Evolutionary conservation across 768 basidiomycete species (phyloP).

Genomic region (Leccinum subtestaceum): DNA sequence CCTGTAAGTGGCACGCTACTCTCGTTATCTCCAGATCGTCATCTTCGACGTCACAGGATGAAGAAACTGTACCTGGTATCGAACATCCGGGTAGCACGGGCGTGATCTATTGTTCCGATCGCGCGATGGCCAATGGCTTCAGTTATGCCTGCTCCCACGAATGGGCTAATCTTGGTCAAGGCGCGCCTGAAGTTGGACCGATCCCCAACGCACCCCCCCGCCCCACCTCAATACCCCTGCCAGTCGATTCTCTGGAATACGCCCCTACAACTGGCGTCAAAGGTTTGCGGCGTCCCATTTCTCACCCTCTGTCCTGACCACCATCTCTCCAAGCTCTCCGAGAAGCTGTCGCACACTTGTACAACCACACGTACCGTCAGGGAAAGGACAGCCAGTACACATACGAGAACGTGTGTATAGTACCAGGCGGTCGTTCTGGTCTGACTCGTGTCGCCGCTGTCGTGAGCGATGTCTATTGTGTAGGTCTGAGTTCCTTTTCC

Average conservation of each 20-base stretch:
- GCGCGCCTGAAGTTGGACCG: slow-evolving; percentile 84
- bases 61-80: slow-evolving; percentile 88
- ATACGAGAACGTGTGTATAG: slow-evolving; percentile 90
- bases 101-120: slow-evolving; percentile 87
- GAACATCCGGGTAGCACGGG: slow-evolving; percentile 66
- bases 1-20: slow-evolving; percentile 43
- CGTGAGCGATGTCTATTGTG: slow-evolving; percentile 84
- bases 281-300: slow-evolving; percentile 38
- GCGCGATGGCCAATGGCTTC: slow-evolving; percentile 95
- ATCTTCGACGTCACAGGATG: slow-evolving; percentile 48
- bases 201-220: slow-evolving; percentile 73
- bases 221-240: slow-evolving; percentile 57
- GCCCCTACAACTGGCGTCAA: slow-evolving; percentile 92
- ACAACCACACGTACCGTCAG: slow-evolving; percentile 84
- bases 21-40: slow-evolving; percentile 2
- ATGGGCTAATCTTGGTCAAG: slow-evolving; percentile 91
- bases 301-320: slow-evolving; percentile 1
- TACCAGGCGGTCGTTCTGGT: slow-evolving; percentile 90
- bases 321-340: slow-evolving; percentile 56
- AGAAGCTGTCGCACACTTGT: slow-evolving; percentile 85
- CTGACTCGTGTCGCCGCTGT: slow-evolving; percentile 90
- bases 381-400: slow-evolving; percentile 85
- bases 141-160: slow-evolving; percentile 71
- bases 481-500: slow-evolving; percentile 28
- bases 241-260: slow-evolving; percentile 78